Conservation (phyloP, 192 early-diverging fungal genomes). For the Lobosporangium transversale region DNA sequence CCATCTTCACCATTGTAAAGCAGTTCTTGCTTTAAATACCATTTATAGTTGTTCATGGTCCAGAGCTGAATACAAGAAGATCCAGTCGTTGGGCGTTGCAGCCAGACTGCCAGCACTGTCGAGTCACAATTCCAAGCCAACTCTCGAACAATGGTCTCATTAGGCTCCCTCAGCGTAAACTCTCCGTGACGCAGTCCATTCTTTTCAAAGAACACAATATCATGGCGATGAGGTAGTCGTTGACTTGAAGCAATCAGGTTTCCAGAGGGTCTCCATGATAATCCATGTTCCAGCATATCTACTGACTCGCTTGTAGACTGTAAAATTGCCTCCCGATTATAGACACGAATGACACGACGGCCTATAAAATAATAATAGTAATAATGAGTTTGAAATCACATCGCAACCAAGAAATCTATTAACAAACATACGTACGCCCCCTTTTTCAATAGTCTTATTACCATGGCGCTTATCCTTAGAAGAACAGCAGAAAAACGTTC, state of each 20-base stretch:
- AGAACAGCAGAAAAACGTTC: slow-evolving; percentile 82
- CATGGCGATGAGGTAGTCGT: slow-evolving; percentile 78
- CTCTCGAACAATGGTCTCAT: slow-evolving; percentile 63
- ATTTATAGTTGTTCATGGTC: slow-evolving; percentile 95
- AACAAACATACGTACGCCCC: not conserved
- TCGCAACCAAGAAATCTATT: not conserved
- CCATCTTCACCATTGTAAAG: slow-evolving; percentile 51
- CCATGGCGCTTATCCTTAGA: slow-evolving; percentile 64
- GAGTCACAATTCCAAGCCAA: slow-evolving; percentile 92
- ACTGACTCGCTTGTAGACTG: slow-evolving; percentile 85
- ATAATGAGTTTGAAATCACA: not conserved
- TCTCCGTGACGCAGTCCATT: slow-evolving; percentile 96
- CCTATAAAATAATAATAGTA: slow-evolving; percentile 23
- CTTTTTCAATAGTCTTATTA: slow-evolving; percentile 9
- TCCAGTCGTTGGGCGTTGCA: slow-evolving; percentile 44
- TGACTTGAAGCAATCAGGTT: slow-evolving; percentile 87
- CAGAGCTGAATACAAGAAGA: slow-evolving; percentile 87
- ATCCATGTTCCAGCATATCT: slow-evolving; percentile 75
- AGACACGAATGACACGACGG: slow-evolving; percentile 77
- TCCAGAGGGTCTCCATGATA: slow-evolving; percentile 88
- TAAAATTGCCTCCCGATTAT: slow-evolving; percentile 87
- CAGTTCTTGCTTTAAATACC: slow-evolving; percentile 94
- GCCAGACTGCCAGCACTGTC: slow-evolving; percentile 81
- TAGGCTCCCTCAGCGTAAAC: slow-evolving; percentile 77
- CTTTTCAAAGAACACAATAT: slow-evolving; percentile 93